Conservation (phyloP, 805 yeast species). For the Ogataea siamensis region DNA sequence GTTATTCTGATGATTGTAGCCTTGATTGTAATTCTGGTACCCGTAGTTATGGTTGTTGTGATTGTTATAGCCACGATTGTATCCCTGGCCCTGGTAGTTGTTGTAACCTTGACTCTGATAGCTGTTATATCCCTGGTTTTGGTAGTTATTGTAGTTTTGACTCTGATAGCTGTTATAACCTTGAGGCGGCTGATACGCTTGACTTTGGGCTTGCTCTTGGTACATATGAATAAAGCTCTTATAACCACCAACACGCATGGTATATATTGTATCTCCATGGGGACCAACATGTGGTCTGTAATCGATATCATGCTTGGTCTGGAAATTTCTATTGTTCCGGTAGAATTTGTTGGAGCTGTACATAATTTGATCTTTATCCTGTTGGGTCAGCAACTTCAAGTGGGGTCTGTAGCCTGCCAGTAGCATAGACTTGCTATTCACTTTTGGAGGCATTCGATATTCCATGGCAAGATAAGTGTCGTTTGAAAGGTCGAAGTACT, state of each 20-base stretch:
- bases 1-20: constrained; percentile 9
- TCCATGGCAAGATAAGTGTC: constrained; percentile 40
- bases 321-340: constrained; percentile 30
- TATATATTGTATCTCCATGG: constrained; percentile 42
- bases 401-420: constrained; percentile 75
- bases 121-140: constrained; percentile 11
- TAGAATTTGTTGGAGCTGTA: constrained; percentile 42
- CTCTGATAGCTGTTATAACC: constrained; percentile 14
- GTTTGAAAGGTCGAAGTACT: constrained; percentile 44
- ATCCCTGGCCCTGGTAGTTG: constrained; percentile 9
- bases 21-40: constrained; percentile 8
- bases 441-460: constrained; percentile 61
- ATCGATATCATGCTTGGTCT: constrained; percentile 27
- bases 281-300: constrained; percentile 50
- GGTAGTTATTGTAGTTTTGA: constrained; percentile 16
- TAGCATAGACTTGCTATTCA: constrained; percentile 75
- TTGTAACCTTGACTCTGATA: constrained; percentile 11
- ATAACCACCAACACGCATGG: constrained; percentile 52
- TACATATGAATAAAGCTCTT: constrained; percentile 41
- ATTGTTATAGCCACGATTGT: constrained; percentile 8
- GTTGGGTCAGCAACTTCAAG: constrained; percentile 56
- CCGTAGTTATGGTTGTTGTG: constrained; percentile 7
- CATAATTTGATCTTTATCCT: constrained; percentile 62
- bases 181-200: constrained; percentile 22
- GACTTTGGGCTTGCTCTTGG: constrained; percentile 27